A percentile compares a stretch with the other conserved stretches of the same genome.
Conservation (phyloP, 106 monocot genomes). For the Dendrobium nobile region DNA sequence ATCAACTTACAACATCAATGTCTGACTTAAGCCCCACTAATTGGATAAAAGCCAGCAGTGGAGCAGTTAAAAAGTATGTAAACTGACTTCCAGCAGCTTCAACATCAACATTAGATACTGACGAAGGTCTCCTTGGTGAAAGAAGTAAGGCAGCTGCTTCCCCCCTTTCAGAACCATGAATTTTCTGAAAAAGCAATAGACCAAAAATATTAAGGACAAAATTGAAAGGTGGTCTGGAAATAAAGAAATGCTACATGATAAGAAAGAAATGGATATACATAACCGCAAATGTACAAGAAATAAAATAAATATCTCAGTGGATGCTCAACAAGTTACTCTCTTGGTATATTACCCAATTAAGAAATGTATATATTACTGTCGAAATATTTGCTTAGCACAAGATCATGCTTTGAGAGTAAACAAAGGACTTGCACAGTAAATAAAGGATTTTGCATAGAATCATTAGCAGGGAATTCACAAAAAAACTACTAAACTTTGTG, state of each 20-base stretch:
- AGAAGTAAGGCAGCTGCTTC: slow-evolving; percentile 81
- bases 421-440: neutral
- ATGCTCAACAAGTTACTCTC: neutral
- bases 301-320: neutral
- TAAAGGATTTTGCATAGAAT: neutral
- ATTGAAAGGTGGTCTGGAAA: neutral
- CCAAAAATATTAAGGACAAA: neutral
- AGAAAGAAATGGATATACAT: neutral
- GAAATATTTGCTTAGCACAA: neutral
- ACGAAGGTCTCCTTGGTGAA: slow-evolving; percentile 51
- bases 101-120: slow-evolving; percentile 33
- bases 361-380: neutral
- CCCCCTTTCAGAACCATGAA: slow-evolving; percentile 78
- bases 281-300: neutral
- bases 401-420: neutral
- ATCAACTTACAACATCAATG: slow-evolving; percentile 47
- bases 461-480: neutral
- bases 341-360: neutral
- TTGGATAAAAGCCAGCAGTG: slow-evolving; percentile 78
- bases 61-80: slow-evolving; percentile 88
- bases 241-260: neutral
- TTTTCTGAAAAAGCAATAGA: slow-evolving; percentile 35
- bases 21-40: slow-evolving; percentile 55
- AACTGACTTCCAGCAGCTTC: slow-evolving; percentile 62
- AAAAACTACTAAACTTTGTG: neutral